phyloP scores from a whole-genome alignment of 805 yeast species.

The Candida sakaeoensis region DNA sequence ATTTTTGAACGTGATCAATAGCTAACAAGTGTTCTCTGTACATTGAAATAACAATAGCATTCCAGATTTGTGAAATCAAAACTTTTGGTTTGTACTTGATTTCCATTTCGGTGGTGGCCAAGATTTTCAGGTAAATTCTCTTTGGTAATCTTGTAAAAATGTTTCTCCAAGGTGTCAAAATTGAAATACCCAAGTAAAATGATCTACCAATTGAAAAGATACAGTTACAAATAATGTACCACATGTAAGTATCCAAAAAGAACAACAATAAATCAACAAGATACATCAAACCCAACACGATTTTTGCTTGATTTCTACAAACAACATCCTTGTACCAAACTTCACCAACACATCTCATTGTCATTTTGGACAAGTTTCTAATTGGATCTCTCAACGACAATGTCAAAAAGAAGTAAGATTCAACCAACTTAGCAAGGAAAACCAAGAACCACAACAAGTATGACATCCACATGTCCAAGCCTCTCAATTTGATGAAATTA shows the following conservation, averaged over 20 bases:
- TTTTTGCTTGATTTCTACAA: conserved; percentile 83
- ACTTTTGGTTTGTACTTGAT: conserved; percentile 98
- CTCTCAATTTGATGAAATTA: conserved; percentile 72
- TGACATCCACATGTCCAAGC: conserved; percentile 95
- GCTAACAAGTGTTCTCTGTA: conserved; percentile 98
- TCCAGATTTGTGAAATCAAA: conserved; percentile 97
- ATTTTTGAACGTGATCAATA: conserved; percentile 96
- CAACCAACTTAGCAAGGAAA: conserved; percentile 82
- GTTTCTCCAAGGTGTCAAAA: conserved; percentile 99
- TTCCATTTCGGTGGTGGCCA: conserved; percentile 99
- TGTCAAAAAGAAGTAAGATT: conserved; percentile 90
- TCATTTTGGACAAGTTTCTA: conserved; percentile 77
- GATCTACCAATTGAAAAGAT: conserved; percentile 96
- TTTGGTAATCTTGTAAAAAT: conserved; percentile 96
- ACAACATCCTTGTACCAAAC: conserved; percentile 73
- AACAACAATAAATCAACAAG: conserved; percentile 90
- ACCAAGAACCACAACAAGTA: conserved; percentile 87
- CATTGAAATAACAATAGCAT: conserved; percentile 98
- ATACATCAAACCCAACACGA: conserved; percentile 89
- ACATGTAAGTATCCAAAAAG: conserved; percentile 97
- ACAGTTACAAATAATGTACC: conserved; percentile 96
- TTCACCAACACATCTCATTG: conserved; percentile 96
- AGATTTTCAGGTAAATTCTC: conserved; percentile 95
- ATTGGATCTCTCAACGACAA: conserved; percentile 92
- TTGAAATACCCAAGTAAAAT: conserved; percentile 97